A percentile compares a stretch with the other conserved stretches of the same genome.
Conservation (phyloP, 1,139 yeast genomes). For the Yamadazyma oceani region DNA sequence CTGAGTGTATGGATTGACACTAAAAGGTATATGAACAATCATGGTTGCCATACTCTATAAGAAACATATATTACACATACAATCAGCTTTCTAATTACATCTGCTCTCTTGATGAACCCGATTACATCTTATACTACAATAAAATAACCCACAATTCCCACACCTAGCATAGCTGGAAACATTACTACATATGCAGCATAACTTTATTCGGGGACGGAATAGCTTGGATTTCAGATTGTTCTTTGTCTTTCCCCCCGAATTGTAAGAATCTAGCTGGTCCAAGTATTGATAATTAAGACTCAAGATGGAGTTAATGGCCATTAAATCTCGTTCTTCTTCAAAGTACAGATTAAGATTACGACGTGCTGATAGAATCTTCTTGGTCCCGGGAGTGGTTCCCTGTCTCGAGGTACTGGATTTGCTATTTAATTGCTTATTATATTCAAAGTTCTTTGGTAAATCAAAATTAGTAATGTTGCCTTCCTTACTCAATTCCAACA, state of each 20-base stretch:
- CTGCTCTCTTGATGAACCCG: slow-evolving; percentile 45
- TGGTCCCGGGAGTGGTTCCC: slow-evolving; percentile 49
- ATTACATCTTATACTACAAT: slow-evolving; percentile 44
- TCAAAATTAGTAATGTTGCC: slow-evolving; percentile 32
- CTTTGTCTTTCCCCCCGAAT: slow-evolving; percentile 14
- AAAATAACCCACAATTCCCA: slow-evolving; percentile 40
- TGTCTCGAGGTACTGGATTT: slow-evolving; percentile 28
- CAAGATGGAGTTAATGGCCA: slow-evolving; percentile 43
- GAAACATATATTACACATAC: too few relatives aligned
- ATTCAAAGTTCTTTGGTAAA: slow-evolving; percentile 43
- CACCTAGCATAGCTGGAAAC: slow-evolving; percentile 43
- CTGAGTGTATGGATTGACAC: too few relatives aligned
- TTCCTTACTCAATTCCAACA: slow-evolving; percentile 39
- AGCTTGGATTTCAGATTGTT: slow-evolving; percentile 18
- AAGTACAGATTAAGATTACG: slow-evolving; percentile 48
- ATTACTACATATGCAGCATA: slow-evolving; percentile 47
- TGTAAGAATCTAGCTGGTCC: slow-evolving; percentile 30
- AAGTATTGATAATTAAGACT: slow-evolving; percentile 43
- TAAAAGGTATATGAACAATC: too few relatives aligned
- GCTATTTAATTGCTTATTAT: slow-evolving; percentile 23
- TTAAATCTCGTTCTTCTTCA: slow-evolving; percentile 48
- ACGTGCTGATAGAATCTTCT: slow-evolving; percentile 44
- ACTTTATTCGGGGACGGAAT: slow-evolving; percentile 35
- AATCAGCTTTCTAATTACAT: slow-evolving; percentile 37
- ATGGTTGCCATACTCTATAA: too few relatives aligned